Evolutionary conservation across 371 early-diverging fungal genomes (phyloP), one percentile per base, ranked within the genome.

Genomic region (Rhizopus stolonifer): DNA sequence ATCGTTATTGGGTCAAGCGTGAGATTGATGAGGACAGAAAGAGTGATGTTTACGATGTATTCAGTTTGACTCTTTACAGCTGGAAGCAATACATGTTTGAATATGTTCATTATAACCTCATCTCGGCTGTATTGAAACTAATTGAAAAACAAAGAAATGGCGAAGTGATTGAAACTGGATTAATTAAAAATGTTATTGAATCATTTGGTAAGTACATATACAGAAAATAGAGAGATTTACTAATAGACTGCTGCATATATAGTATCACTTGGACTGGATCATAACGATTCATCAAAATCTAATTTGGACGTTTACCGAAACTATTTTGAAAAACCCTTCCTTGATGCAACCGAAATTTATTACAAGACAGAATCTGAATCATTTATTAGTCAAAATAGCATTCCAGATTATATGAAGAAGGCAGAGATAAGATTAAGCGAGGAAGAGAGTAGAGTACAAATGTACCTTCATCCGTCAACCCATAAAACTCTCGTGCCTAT

Each of bases 1-100:
- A 98, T 70, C 87, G 96, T 33, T 93, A 95, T 65, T 97, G 99
- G 98, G 92, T 96, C 33, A 94, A 91, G 69, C 82, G 97, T 56
- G 93, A 95, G 72, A 87, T 91, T 39, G 95, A 95, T 44, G 98
- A 97, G 54, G 94, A 94, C 38, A 83, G 84, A 68, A 88, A 85
- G 68, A 82, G 79, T 32, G 81, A 75, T 54, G 88, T 95, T n/a
- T 90, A 91, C 65, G 96, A 96, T 61, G 88, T 98, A 17, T 92
- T 93, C 70, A 96, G 92, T 48, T 79, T 92, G 25, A 82, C 88
- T 8, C 78, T 94, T 40, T 89, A 91, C 8, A 86, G 86, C 42
- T 96, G 96, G 98, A 86, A 88, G 52, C 89, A 91, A 40, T 77
- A 87, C 53, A 74, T 94, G 60, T 95, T 96, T 62, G 79, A 81